A percentile compares a stretch with the other conserved stretches of the same genome.
Evolutionary conservation across 306 rosid species (phyloP).

Genomic region (Adenanthera pavonina): DNA sequence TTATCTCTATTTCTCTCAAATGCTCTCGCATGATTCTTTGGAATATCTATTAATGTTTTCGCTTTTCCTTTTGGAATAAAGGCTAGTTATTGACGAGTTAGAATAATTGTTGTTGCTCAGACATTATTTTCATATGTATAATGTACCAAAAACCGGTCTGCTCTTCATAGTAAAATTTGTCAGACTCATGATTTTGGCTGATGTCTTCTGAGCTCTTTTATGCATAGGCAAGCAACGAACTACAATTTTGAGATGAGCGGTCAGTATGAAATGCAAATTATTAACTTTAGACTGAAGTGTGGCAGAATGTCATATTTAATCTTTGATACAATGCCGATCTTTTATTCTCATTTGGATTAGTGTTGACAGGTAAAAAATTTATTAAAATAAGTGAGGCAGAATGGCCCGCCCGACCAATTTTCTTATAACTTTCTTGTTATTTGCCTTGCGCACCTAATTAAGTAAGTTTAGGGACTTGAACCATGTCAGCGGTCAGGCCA

Average conservation of each 20-base stretch:
- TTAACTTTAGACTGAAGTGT: background rate
- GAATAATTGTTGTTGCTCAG: background rate
- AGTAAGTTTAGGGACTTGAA: background rate
- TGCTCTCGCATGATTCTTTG: background rate
- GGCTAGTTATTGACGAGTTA: slow-evolving; percentile 10
- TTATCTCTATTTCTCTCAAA: background rate
- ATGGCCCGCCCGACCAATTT: slow-evolving; percentile 11
- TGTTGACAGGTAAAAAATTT: slow-evolving; percentile 25
- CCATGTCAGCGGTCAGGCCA: background rate
- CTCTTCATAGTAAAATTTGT: background rate
- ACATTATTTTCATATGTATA: background rate
- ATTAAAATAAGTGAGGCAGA: background rate
- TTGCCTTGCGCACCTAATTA: slow-evolving; percentile 6
- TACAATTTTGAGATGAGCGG: background rate
- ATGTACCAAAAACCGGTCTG: background rate
- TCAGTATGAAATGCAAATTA: background rate
- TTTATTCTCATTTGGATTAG: slow-evolving; percentile 8
- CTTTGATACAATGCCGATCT: background rate
- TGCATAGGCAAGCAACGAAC: background rate
- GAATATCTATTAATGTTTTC: background rate
- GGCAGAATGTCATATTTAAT: background rate
- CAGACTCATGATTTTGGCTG: background rate
- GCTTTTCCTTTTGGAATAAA: background rate
- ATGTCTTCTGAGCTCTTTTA: slow-evolving; percentile 11
- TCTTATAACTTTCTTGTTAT: slow-evolving; percentile 6